phyloP scores from a whole-genome alignment of 148 eudicot species.

The Fallopia convolvulus region DNA sequence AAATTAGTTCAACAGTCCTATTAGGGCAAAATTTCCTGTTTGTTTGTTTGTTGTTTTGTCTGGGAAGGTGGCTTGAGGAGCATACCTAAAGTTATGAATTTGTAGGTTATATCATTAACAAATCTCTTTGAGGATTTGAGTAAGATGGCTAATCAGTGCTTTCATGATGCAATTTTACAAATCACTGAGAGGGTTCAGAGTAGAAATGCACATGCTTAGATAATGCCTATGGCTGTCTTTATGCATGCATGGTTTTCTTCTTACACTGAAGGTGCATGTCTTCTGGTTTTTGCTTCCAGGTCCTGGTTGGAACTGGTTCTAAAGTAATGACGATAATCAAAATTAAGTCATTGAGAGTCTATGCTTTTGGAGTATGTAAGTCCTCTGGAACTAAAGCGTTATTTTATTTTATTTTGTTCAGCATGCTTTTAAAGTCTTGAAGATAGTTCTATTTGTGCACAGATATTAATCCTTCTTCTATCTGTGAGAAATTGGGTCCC shows the following conservation, averaged over 20 bases:
- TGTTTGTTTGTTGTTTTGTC: neutral
- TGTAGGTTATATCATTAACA: neutral
- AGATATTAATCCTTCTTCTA: constrained; percentile 83
- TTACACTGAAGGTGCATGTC: neutral
- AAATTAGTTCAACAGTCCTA: neutral
- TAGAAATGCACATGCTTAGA: neutral
- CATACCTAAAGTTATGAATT: neutral
- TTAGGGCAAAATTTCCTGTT: neutral
- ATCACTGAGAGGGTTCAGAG: neutral
- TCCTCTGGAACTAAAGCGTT: constrained; percentile 5
- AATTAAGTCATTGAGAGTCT: constrained; percentile 76
- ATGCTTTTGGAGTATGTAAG: constrained; percentile 96
- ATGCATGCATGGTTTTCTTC: neutral
- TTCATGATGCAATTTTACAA: neutral
- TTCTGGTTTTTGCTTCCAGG: constrained; percentile 30
- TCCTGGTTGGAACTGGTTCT: constrained; percentile 96
- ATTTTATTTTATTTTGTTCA: neutral
- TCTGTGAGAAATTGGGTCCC: constrained; percentile 76
- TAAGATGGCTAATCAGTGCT: neutral
- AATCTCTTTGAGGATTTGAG: neutral
- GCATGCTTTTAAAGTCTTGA: neutral
- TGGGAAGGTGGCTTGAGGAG: neutral
- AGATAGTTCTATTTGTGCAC: constrained; percentile 10
- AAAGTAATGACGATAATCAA: constrained; percentile 63
- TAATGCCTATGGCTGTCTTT: neutral